Evolutionary conservation across 768 basidiomycete genomes (phyloP), one percentile per base, ranked within the genome.

Genomic region (Boletus rubescentipes): DNA sequence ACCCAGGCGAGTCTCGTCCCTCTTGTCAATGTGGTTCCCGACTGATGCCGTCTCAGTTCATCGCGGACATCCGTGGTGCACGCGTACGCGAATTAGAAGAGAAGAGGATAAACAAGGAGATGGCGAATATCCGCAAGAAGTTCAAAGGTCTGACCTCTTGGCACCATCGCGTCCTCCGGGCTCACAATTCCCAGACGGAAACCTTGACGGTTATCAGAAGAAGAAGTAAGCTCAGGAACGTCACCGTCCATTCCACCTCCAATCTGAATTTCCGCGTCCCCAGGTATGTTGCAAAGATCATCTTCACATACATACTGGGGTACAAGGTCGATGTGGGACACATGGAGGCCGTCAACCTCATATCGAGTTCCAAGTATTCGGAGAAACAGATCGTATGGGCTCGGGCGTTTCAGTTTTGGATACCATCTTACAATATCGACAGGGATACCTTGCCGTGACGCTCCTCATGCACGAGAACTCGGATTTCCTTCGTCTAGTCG

Each of bases 261-360:
- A 44, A 40, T 55, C 59, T 67, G 44, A 63, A 65, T 34, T 23
- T 29, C 35, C 21, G 41, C 40, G 20, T 39, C 57, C 40, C 46
- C 52, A 91, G 91, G 85, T 98, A 97, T 80, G 92, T 98, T 39
- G 91, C 94, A 53, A 98, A 99, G 77, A 95, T 99, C 64, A 89
- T 98, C 56, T 99, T 98, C 77, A 98, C 97, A 7, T 98, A 98
- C 67, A 99, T 99, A 64, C 78, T 99, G 55, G 97, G 97, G 39
- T 99, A 99, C 78, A 96, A 97, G 73, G 94, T 98, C 62, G 97
- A 99, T 68, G 84, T 98, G 20, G 97, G 97, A 15, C 97, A 98
- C 71, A 97, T 98, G 95, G 95, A 98, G 67, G 96, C 97, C 23
- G 93, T 98, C 61, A 98, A 99, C 71, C 81, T 99, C 60, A 98